A percentile compares a stretch with the other conserved stretches of the same genome.
Evolutionary conservation across 345 rosid genomes (phyloP).

Genomic region (Pelargonium nanum): DNA sequence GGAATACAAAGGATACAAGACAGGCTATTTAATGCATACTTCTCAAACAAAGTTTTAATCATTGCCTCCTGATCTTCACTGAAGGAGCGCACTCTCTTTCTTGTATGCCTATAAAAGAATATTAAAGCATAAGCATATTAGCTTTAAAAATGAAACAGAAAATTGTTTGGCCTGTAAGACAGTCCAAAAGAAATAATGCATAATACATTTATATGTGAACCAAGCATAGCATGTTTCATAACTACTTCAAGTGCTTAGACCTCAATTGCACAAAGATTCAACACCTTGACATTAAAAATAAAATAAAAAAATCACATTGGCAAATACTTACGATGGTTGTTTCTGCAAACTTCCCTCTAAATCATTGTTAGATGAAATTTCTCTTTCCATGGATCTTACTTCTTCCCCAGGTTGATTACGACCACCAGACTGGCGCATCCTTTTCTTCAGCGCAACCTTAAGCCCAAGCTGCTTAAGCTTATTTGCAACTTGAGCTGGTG

Average conservation of each 20-base stretch:
- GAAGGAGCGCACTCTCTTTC: constrained; percentile 56
- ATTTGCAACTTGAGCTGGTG: constrained; percentile 71
- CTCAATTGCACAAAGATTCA: not conserved
- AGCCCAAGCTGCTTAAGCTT: constrained; percentile 85
- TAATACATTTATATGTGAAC: not conserved
- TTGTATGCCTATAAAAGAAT: constrained; percentile 41
- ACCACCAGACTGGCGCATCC: constrained; percentile 19
- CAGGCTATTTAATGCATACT: constrained; percentile 41
- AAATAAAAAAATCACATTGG: not conserved
- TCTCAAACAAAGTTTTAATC: constrained; percentile 56
- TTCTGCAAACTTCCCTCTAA: constrained; percentile 20
- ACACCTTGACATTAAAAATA: not conserved
- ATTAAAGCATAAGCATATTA: constrained; percentile 8
- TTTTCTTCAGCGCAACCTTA: constrained; percentile 36
- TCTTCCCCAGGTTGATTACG: constrained; percentile 24
- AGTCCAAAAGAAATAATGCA: not conserved
- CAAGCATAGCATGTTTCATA: constrained; percentile 6
- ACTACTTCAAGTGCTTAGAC: constrained; percentile 3
- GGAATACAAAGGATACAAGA: not conserved
- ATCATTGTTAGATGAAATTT: constrained; percentile 22
- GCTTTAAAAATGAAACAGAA: constrained; percentile 8
- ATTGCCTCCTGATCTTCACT: constrained; percentile 70
- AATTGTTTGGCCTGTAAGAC: not conserved
- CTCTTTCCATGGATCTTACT: constrained; percentile 13
- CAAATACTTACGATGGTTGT: constrained; percentile 46